Base-by-base conservation (phyloP, 1,284 basidiomycete species). In the Wolfiporia cocos region DNA sequence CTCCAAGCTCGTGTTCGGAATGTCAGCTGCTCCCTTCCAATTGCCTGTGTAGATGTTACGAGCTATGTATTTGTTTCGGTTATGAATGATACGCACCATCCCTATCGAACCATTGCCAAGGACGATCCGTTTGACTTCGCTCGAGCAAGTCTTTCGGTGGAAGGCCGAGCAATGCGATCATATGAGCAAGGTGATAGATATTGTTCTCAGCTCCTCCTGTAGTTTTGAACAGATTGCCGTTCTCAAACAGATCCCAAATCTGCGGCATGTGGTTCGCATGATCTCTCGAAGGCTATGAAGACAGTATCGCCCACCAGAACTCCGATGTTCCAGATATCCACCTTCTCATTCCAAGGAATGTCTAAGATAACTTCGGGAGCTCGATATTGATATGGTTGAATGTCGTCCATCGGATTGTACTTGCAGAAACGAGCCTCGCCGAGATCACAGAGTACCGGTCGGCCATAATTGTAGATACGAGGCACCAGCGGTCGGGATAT, bases 311-410 rank as follows among this genome's bases (percentile, higher is more conserved):
- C 39, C 44, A 62, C 64, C 44, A 66, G 42, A 47, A 61, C 65
- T 20, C 64, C 65, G 22, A 68, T 46, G 40, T 57, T 63, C 65
- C 65, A 68, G 19, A 68, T 64, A 51, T 68, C 66, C n/a, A 55
- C 59, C 1, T 43, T 46, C 26, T 58, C 47, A 23, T 45, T 53
- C 63, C 63, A 67, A 17, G 46, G 48, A 37, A 40, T 47, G 7
- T 64, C 64, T 10, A 66, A 44, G 33, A 64, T 62, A 21, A 67
- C 63, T 44, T 67, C 66, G 11, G 65, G 66, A 10, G 60, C 58
- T 28, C 65, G 63, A n/a, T 66, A 52, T 23, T 57, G 57, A 21
- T 37, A 23, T 6, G 64, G 62, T 45, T 65, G 64, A 31, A 67
- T 62, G 26, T 41, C 39, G 39, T 22, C 37, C 24, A 41, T 20